Evolutionary conservation across 805 yeast genomes (phyloP).

Genomic region (Zygotorulaspora chibaensis): DNA sequence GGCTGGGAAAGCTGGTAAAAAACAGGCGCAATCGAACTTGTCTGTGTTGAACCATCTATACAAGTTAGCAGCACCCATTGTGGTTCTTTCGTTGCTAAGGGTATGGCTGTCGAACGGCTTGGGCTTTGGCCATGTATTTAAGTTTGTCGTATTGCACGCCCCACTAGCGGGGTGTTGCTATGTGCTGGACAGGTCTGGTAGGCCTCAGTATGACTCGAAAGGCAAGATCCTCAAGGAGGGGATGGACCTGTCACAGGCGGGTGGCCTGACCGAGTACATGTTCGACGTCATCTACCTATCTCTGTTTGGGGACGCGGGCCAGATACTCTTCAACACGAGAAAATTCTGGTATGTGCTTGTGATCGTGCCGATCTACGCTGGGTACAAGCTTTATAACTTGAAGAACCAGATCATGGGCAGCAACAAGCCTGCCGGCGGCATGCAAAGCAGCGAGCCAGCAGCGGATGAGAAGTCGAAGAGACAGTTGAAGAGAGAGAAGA

Average conservation of each 20-base stretch:
- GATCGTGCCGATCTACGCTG: constrained; percentile 38
- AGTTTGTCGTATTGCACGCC: constrained; percentile 26
- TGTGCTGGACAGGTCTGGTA: constrained; percentile 45
- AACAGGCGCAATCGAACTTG: constrained; percentile 40
- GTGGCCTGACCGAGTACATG: constrained; percentile 50
- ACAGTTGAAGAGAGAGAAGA: constrained; percentile 40
- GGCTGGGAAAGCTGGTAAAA: constrained; percentile 58
- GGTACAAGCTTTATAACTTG: constrained; percentile 42
- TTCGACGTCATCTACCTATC: constrained; percentile 54
- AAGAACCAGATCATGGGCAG: constrained; percentile 16
- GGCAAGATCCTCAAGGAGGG: constrained; percentile 43
- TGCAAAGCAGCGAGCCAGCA: constrained; percentile 6
- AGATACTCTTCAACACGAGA: constrained; percentile 43
- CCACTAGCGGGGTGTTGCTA: constrained; percentile 40
- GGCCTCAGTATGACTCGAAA: constrained; percentile 41
- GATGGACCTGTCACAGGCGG: constrained; percentile 42
- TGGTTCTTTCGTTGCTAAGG: constrained; percentile 35
- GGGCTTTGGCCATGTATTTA: constrained; percentile 12
- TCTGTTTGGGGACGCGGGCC: constrained; percentile 44
- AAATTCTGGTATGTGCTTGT: constrained; percentile 46
- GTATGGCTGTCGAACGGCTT: constrained; percentile 30
- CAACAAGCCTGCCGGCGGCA: constrained; percentile 1
- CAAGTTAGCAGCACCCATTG: constrained; percentile 26
- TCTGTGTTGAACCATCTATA: constrained; percentile 22
- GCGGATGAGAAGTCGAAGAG: constrained; percentile 36